These are phyloP conservation scores for Fusarium heterosporum DNA, from an alignment of 2,329 filamentous ascomycete genomes.

Conservation along the genomic window DNA sequence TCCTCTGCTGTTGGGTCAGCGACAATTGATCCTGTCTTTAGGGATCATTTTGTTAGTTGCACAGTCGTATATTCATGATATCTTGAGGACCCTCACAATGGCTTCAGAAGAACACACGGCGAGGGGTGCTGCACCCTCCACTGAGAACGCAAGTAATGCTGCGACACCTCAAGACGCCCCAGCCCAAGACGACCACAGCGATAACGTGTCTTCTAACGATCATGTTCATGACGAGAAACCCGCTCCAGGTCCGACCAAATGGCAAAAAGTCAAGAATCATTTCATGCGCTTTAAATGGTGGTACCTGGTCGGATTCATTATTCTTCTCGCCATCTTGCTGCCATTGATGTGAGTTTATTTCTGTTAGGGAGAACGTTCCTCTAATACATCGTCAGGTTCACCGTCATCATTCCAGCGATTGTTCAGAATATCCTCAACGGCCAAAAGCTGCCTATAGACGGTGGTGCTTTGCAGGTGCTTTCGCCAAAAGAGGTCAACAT, in stretches of 20 bases:
- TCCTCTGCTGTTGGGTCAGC: not conserved
- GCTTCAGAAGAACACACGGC: slow-evolving; percentile 1
- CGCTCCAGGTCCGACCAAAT: slow-evolving; percentile 37
- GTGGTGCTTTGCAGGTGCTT: slow-evolving; percentile 52
- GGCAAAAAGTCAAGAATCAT: slow-evolving; percentile 56
- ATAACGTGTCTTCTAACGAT: slow-evolving; percentile 27
- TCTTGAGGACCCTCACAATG: not conserved
- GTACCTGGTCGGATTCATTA: slow-evolving; percentile 56
- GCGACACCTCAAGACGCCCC: not conserved
- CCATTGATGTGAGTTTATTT: slow-evolving; percentile 57
- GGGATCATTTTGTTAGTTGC: not conserved
- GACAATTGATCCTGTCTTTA: not conserved
- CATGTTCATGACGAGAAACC: slow-evolving; percentile 32
- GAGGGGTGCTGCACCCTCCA: not conserved
- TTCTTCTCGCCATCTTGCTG: slow-evolving; percentile 59
- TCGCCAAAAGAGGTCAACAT: slow-evolving; percentile 52
- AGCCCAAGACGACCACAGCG: slow-evolving; percentile 12
- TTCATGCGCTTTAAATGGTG: slow-evolving; percentile 58
- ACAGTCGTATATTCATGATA: not conserved
- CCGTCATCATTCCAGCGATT: slow-evolving; percentile 60
- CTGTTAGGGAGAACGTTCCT: fast-evolving
- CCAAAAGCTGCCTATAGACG: slow-evolving; percentile 54
- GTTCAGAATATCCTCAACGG: slow-evolving; percentile 58
- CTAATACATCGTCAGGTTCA: slow-evolving; percentile 53
- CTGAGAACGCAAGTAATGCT: not conserved